Evolutionary conservation across 73 alveolate genomes (phyloP), one percentile per base, ranked within the genome.

Genomic region (Durusdinium trenchii): DNA sequence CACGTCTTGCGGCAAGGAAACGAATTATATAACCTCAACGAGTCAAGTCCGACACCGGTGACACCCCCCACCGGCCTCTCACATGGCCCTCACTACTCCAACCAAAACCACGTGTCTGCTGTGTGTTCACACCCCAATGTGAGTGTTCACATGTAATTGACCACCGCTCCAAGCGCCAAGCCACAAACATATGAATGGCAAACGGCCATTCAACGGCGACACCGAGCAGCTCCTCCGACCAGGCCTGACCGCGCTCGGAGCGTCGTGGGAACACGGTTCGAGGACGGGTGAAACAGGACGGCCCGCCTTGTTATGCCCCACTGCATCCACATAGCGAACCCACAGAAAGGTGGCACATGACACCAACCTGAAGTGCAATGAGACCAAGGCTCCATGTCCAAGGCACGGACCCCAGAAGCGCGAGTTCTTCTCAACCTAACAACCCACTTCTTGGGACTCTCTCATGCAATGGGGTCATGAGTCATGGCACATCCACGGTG

Each of bases 321-420:
- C n/a, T 12, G 94, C 94, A 85, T 85, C 94, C 52, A 85, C 45
- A 38, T 62, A 85, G 78, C 94, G 94, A 9, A 85, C 94, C 94
- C 94, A 85, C 47, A 85, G 62, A 40, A 85, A 85, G 57, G 94
- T 52, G 94, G 62, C 73, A 43, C 64, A 40, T 14, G 94, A 62
- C 12, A 47, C 30, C 67, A 81, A 36, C 92, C 92, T 81, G 43
- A 75, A n/a, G 86, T n/a, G 20, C 18, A 23, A 60, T 32, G 30
- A 60, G n/a, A 60, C 73, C 73, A 60, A 23, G 73, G 1, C n/a
- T 23, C 73, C 73, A 60, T 32, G 1, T 1, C 30, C 73, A 60
- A 23, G 73, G 73, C 4, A 60, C 30, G 1, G 73, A 60, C 0
- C 73, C 73, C n/a, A 60, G 73, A 32, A 32, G 73, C 73, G 73